Evolutionary conservation across 2,329 filamentous ascomycete species (phyloP).

Genomic region (Alternaria rosae): DNA sequence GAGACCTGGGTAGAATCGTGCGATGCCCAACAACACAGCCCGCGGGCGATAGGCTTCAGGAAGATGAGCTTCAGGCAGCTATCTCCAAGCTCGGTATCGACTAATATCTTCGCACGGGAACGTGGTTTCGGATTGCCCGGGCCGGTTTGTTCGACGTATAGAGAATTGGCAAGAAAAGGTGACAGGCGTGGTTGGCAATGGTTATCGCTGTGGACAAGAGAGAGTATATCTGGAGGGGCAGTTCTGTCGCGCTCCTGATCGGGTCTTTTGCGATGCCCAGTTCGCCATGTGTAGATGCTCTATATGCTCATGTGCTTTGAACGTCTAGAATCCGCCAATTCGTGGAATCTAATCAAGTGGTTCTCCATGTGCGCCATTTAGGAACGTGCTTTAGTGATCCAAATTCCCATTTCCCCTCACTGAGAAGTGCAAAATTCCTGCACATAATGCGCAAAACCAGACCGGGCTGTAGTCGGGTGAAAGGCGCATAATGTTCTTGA

Average conservation of each 20-base stretch:
- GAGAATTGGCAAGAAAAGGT: neutral
- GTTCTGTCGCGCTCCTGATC: neutral
- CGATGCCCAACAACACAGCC: neutral
- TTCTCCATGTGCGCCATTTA: no score
- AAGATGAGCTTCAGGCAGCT: neutral
- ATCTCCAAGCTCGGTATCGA: neutral
- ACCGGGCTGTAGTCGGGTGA: neutral
- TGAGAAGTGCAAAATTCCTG: neutral
- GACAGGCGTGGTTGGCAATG: neutral
- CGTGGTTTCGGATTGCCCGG: neutral
- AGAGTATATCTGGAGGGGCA: neutral
- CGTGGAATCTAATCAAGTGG: no score
- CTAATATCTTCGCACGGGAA: neutral
- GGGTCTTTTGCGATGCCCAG: neutral
- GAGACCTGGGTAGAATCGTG: neutral
- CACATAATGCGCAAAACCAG: neutral
- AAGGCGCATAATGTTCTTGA: neutral
- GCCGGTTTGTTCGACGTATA: neutral
- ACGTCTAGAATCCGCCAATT: neutral
- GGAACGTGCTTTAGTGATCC: no score
- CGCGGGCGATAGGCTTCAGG: neutral
- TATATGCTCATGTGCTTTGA: neutral
- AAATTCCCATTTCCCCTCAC: no score
- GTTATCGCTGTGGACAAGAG: neutral
- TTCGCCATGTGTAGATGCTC: no score